Percentiles rank a stretch among this genome's conserved stretches.
phyloP scores from a whole-genome alignment of 208 protist genomes.

The Vickermania ingenoplastis region DNA sequence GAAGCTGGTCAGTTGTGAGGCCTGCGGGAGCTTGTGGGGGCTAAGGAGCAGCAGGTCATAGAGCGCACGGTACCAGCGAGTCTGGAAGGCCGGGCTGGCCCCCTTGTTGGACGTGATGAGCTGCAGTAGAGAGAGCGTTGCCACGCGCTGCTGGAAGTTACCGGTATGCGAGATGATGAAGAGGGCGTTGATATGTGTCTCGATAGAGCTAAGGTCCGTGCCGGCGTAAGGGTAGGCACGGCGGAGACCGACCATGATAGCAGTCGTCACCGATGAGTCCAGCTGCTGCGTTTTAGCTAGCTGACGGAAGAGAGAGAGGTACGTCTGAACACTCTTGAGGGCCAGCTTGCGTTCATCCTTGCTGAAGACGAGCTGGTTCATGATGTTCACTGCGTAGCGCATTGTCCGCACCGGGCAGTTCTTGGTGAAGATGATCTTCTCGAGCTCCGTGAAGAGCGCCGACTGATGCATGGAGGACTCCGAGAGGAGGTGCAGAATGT shows the following conservation, averaged over 20 bases:
- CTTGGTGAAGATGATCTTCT: slow-evolving; percentile 87
- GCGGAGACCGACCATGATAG: slow-evolving; percentile 83
- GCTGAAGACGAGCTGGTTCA: slow-evolving; percentile 90
- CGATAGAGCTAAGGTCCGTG: slow-evolving; percentile 63
- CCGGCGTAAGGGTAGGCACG: slow-evolving; percentile 88
- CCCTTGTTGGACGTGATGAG: slow-evolving; percentile 75
- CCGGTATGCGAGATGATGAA: slow-evolving; percentile 85
- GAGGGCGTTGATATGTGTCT: slow-evolving; percentile 81
- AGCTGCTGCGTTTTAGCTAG: slow-evolving; percentile 44
- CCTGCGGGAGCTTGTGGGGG: slow-evolving; percentile 84
- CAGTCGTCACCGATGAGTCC: slow-evolving; percentile 82
- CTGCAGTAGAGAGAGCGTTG: slow-evolving; percentile 80
- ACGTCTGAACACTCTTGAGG: slow-evolving; percentile 79
- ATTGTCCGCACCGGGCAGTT: slow-evolving; percentile 84
- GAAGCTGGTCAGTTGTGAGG: slow-evolving; percentile 82
- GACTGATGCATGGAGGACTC: slow-evolving; percentile 83
- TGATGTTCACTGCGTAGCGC: slow-evolving; percentile 82
- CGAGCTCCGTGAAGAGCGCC: slow-evolving; percentile 79
- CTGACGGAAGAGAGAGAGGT: slow-evolving; percentile 84
- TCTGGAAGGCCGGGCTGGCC: slow-evolving; percentile 44
- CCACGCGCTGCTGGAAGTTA: slow-evolving; percentile 81
- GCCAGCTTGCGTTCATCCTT: slow-evolving; percentile 87
- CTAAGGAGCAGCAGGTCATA: slow-evolving; percentile 83
- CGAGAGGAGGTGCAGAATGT: slow-evolving; percentile 65
- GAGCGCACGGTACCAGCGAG: slow-evolving; percentile 85